Conservation (phyloP, 2,329 filamentous ascomycete genomes). For the Penicillium oxalicum region DNA sequence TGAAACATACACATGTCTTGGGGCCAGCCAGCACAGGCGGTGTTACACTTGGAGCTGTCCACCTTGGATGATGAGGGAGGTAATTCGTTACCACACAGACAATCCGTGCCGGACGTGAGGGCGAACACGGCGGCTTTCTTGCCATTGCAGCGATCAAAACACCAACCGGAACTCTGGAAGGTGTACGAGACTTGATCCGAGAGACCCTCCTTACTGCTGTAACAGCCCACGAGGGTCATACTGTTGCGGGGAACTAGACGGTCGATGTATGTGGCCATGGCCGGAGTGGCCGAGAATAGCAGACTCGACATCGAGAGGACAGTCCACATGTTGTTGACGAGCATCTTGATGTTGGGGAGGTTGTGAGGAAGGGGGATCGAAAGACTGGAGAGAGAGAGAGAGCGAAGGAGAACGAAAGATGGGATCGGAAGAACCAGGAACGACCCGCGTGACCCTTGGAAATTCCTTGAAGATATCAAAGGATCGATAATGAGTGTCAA, state of each 20-base stretch:
- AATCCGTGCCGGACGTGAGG: conserved; percentile 55
- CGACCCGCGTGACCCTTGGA: conserved; percentile 36
- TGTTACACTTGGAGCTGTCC: conserved; percentile 57
- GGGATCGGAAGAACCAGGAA: conserved; percentile 25
- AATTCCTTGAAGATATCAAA: conserved; percentile 11
- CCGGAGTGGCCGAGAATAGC: conserved; percentile 20
- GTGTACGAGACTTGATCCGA: conserved; percentile 44
- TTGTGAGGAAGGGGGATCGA: background rate
- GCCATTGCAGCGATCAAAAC: conserved; percentile 47
- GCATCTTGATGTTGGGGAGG: conserved; percentile 21
- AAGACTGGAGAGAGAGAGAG: background rate
- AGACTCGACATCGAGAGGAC: conserved; percentile 23
- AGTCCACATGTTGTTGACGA: conserved; percentile 21
- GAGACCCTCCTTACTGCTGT: conserved; percentile 43
- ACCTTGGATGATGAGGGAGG: conserved; percentile 54
- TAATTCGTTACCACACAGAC: conserved; percentile 66
- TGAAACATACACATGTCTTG: conserved; percentile 57
- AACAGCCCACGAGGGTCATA: conserved; percentile 47
- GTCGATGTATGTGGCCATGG: conserved; percentile 17
- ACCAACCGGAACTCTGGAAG: conserved; percentile 53
- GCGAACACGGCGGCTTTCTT: conserved; percentile 55
- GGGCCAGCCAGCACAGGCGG: conserved; percentile 58
- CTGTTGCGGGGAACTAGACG: conserved; percentile 9
- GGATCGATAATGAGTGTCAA: conserved; percentile 4
- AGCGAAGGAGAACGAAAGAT: conserved; percentile 5